phyloP scores from a whole-genome alignment of 306 rosid species.

The Geum urbanum region DNA sequence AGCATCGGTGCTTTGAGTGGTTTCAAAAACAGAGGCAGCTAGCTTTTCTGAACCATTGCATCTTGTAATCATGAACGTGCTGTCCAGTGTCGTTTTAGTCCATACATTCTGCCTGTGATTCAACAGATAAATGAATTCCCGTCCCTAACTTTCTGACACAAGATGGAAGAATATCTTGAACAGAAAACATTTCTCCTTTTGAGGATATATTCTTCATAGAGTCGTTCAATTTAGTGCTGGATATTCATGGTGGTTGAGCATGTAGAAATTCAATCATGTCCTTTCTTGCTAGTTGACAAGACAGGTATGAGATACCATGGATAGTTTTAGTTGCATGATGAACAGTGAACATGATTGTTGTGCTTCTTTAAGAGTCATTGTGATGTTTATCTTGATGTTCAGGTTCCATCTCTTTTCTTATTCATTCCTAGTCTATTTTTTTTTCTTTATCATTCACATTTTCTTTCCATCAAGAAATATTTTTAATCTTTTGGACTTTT shows the following conservation, averaged over 20 bases:
- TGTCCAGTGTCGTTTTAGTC: conserved; percentile 26
- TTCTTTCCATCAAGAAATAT: neutral
- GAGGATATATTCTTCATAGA: conserved; percentile 24
- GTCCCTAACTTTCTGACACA: conserved; percentile 33
- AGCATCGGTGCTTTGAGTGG: conserved; percentile 23
- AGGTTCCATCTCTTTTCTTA: neutral
- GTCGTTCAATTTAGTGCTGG: conserved; percentile 22
- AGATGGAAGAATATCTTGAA: conserved; percentile 34
- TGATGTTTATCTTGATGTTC: neutral
- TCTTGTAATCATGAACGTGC: conserved; percentile 32
- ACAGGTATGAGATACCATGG: conserved; percentile 8
- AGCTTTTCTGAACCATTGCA: conserved; percentile 30
- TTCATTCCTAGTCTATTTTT: neutral
- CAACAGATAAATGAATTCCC: conserved; percentile 11
- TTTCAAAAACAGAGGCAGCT: conserved; percentile 22
- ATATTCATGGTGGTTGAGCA: conserved; percentile 17
- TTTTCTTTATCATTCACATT: neutral
- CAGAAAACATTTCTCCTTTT: conserved; percentile 25
- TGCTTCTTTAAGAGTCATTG: neutral
- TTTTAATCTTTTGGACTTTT: no score
- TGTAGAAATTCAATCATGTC: conserved; percentile 21
- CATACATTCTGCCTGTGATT: conserved; percentile 19
- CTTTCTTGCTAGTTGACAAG: conserved; percentile 16
- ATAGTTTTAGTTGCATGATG: conserved; percentile 7
- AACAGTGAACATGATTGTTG: conserved; percentile 2